phyloP scores from a whole-genome alignment of 495 filamentous ascomycete species.

The Penicillium parvum region DNA sequence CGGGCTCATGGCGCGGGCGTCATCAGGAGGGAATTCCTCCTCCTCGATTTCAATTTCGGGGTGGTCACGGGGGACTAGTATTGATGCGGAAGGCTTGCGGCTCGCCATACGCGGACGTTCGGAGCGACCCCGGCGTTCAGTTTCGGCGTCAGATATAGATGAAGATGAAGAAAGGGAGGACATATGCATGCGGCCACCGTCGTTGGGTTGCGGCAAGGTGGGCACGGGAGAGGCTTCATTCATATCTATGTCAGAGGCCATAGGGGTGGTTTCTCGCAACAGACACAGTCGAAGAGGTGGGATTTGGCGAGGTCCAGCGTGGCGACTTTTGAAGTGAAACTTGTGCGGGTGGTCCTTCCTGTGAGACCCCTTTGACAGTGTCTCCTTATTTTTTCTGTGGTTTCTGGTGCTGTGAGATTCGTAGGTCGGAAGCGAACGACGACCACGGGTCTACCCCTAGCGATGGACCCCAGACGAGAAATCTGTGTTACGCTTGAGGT shows the following conservation, averaged over 20 bases:
- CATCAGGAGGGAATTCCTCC: constrained; percentile 71
- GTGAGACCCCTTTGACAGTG: too few species aligned
- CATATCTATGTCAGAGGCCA: constrained; percentile 40
- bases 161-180: constrained; percentile 43
- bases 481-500: constrained; percentile 46
- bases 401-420: constrained; percentile 7
- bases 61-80: constrained; percentile 73
- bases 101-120: constrained; percentile 53
- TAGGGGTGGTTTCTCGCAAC: constrained; percentile 26
- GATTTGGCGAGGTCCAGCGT: constrained; percentile 23
- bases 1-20: constrained; percentile 93
- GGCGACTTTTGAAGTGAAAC: too few species aligned
- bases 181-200: constrained; percentile 42
- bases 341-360: too few species aligned
- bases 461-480: constrained; percentile 39
- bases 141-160: constrained; percentile 46
- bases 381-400: neutral
- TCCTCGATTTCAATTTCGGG: constrained; percentile 62
- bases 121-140: constrained; percentile 39
- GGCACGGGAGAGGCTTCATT: constrained; percentile 42
- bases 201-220: constrained; percentile 41
- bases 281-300: constrained; percentile 9
- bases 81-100: constrained; percentile 73
- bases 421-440: constrained; percentile 13
- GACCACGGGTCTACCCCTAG: constrained; percentile 44